A percentile compares a stretch with the other conserved stretches of the same genome.
Evolutionary conservation across 2,329 filamentous ascomycete genomes (phyloP).

Genomic region (Beauveria sp.): DNA sequence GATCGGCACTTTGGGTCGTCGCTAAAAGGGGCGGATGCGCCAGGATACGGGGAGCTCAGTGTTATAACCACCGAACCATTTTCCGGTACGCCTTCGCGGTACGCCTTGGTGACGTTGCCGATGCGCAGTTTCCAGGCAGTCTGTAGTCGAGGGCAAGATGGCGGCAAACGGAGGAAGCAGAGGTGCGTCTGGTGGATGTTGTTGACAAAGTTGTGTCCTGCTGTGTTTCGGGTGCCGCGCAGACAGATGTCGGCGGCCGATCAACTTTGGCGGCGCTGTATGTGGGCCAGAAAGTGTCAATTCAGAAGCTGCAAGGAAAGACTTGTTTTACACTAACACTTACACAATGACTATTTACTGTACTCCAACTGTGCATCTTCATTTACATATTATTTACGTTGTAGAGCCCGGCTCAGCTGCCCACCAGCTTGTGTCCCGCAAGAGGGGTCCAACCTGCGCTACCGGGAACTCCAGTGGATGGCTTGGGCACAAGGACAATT

Average conservation of each 20-base stretch:
- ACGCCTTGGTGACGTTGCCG: not conserved
- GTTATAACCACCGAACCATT: conserved; percentile 1
- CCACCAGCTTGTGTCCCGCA: no score
- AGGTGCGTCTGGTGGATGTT: not conserved
- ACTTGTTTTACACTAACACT: not conserved
- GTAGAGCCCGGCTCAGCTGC: no score
- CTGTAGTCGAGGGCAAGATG: not conserved
- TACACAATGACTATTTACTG: no score
- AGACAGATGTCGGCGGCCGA: not conserved
- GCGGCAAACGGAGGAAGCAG: not conserved
- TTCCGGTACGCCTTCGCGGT: not conserved
- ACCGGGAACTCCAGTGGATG: no score
- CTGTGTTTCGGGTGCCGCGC: not conserved
- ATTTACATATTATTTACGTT: no score
- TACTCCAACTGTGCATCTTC: no score
- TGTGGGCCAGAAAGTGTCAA: not conserved
- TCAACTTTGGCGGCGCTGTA: not conserved
- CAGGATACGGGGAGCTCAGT: not conserved
- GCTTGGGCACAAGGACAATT: no score
- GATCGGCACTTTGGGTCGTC: not conserved
- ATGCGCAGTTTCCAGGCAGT: not conserved
- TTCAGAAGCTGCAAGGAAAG: not conserved
- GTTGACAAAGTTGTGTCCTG: not conserved
- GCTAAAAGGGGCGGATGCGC: conserved; percentile 6
- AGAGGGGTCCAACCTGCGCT: no score